Base-by-base conservation (phyloP, 495 filamentous ascomycete genomes). In the Hypoxylon subgilvum region DNA sequence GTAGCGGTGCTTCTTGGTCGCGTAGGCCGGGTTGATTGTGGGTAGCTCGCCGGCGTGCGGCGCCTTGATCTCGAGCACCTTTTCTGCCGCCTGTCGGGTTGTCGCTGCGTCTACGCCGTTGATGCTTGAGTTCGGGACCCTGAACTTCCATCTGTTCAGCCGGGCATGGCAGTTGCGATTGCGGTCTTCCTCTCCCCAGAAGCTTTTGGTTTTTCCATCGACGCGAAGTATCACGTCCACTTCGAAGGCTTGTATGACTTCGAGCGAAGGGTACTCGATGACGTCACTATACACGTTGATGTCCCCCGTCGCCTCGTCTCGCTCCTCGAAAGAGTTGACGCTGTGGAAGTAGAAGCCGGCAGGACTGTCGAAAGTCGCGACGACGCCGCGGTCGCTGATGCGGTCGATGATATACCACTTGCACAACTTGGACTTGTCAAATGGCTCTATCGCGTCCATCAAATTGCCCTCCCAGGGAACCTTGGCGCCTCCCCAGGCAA, bases 341-440 rank as follows among this genome's bases (percentile, higher is more conserved):
- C 84, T 81, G 72, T 93, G 88, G 71, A 92, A 92, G 69, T 79
- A 83, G 74, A 90, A 93, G 49, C 86, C 85, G 0, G 85, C 78
- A 0, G 76, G 73, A 18, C 76, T 83, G 22, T 86, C 79, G 63
- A 82, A 87, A 13, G 70, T 77, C 4, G 76, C 83, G 1, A 88
- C 76, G 0, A 89, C 71, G 3, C 86, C 85, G n/a, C 72, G 64
- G 6, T 71, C 74, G 28, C 64, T 36, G 4, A 60, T 61, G 12
- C 83, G 79, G 61, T 92, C 88, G 32, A 92, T 68, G 3, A 92
- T 77, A 52, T 87, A 85, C 89, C 89, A 93, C 12, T 55, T 79
- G 17, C 82, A 82, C 13, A 77, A 71, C 16, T 77, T 72, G 1
- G 70, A 66, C 1, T 75, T 40, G 52, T 85, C 74, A 23, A 83